Percentiles rank a stretch among this genome's conserved stretches.
These are phyloP conservation scores for Corymbia maculata DNA, from an alignment of 345 rosid genomes.

Conservation along the genomic window DNA sequence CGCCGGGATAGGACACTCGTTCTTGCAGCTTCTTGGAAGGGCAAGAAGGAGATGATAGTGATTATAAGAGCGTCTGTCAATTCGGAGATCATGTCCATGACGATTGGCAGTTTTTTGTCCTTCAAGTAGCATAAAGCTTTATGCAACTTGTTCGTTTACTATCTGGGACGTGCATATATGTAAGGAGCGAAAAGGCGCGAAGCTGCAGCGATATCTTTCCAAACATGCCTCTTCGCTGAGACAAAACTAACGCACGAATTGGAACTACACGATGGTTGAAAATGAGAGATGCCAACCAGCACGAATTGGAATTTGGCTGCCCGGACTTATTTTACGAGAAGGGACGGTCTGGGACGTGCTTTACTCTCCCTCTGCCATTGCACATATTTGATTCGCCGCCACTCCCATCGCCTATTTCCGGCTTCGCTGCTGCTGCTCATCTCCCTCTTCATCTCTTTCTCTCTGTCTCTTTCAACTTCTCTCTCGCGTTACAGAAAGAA, in stretches of 20 bases:
- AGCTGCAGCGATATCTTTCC: not conserved
- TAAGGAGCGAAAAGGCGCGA: not conserved
- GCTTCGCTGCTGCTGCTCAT: not conserved
- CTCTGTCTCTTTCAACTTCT: not conserved
- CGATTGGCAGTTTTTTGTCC: not conserved
- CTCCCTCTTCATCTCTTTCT: not conserved
- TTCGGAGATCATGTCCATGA: not conserved
- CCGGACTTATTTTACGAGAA: not conserved
- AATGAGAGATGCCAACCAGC: not conserved
- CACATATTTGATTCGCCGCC: not conserved
- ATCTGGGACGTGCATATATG: not conserved
- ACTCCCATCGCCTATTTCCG: not conserved
- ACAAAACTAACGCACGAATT: not conserved
- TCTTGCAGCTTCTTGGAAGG: constrained; percentile 29
- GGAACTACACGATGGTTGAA: not conserved
- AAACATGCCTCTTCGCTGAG: not conserved
- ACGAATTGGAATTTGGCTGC: not conserved
- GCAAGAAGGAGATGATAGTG: constrained; percentile 10
- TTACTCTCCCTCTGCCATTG: not conserved
- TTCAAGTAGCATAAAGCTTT: not conserved
- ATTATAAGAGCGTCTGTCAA: constrained; percentile 1
- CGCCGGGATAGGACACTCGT: constrained; percentile 12
- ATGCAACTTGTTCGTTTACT: not conserved
- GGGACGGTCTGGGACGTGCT: too few relatives aligned
- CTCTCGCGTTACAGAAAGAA: not conserved